Evolutionary conservation across 1,139 yeast species (phyloP).

Genomic region (Entelexis sorbosivorans): DNA sequence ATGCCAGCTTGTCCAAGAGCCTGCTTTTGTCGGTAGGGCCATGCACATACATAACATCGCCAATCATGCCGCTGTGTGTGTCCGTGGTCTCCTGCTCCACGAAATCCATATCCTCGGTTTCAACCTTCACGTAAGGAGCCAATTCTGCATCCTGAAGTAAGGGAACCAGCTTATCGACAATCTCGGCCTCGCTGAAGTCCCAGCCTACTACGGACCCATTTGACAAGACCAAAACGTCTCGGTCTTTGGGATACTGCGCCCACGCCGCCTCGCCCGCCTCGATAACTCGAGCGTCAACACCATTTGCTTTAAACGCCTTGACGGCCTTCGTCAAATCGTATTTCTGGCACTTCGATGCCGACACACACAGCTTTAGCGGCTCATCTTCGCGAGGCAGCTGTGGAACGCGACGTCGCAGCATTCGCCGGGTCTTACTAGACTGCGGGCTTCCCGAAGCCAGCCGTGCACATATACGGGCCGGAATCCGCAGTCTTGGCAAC

Average conservation of each 20-base stretch:
- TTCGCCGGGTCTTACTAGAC: constrained; percentile 18
- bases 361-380: constrained; percentile 35
- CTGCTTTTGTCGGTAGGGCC: constrained; percentile 40
- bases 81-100: constrained; percentile 39
- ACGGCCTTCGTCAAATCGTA: constrained; percentile 45
- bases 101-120: constrained; percentile 81
- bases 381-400: constrained; percentile 15
- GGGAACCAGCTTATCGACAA: constrained; percentile 38
- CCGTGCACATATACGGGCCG: neutral
- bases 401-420: constrained; percentile 17
- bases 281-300: constrained; percentile 36
- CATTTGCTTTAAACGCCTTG: constrained; percentile 31
- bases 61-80: constrained; percentile 39
- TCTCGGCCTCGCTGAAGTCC: constrained; percentile 52
- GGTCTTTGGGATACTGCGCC: constrained; percentile 46
- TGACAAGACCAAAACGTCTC: constrained; percentile 38
- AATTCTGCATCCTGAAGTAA: constrained; percentile 40
- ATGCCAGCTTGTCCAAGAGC: constrained; percentile 71
- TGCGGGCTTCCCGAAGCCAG: constrained; percentile 16
- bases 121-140: constrained; percentile 43
- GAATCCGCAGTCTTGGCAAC: neutral
- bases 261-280: constrained; percentile 41
- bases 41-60: constrained; percentile 57
- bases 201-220: constrained; percentile 76
- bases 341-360: constrained; percentile 58